phyloP scores from a whole-genome alignment of 75 land plant species.

The Larix kaempferi region DNA sequence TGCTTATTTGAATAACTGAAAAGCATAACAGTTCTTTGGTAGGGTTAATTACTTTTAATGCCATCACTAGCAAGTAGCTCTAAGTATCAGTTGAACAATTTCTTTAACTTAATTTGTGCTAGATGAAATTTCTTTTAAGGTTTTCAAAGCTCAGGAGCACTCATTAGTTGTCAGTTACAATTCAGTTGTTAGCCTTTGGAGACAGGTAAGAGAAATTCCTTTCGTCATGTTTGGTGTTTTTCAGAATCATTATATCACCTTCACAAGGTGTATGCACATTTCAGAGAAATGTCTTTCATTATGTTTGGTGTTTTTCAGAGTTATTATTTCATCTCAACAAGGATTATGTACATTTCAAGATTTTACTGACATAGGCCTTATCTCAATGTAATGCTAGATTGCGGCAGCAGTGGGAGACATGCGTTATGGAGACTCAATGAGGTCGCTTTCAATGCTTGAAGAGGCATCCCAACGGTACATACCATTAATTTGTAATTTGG shows the following conservation, averaged over 20 bases:
- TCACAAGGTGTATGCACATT: neutral
- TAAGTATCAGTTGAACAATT: neutral
- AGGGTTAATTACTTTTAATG: neutral
- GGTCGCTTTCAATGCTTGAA: constrained; percentile 60
- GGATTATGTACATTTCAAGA: neutral
- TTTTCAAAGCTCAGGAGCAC: constrained; percentile 73
- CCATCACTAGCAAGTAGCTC: neutral
- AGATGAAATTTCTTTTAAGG: constrained; percentile 66
- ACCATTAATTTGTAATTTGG: neutral
- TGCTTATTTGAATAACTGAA: neutral
- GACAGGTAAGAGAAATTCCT: constrained; percentile 55
- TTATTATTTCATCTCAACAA: neutral
- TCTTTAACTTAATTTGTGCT: constrained; percentile 19
- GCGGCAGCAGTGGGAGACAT: constrained; percentile 69
- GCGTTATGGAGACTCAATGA: constrained; percentile 79
- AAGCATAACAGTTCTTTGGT: neutral
- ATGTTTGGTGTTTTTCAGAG: neutral
- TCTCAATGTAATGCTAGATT: constrained; percentile 43
- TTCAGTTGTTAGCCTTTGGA: constrained; percentile 83
- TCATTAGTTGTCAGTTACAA: constrained; percentile 69
- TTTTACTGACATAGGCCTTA: neutral
- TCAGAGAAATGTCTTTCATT: neutral
- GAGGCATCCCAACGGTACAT: constrained; percentile 67
- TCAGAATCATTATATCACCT: neutral
- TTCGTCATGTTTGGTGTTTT: neutral